Percentiles rank a stretch among this genome's conserved stretches.
phyloP scores from a whole-genome alignment of 2,329 filamentous ascomycete species.

The Nothopassalora personata region DNA sequence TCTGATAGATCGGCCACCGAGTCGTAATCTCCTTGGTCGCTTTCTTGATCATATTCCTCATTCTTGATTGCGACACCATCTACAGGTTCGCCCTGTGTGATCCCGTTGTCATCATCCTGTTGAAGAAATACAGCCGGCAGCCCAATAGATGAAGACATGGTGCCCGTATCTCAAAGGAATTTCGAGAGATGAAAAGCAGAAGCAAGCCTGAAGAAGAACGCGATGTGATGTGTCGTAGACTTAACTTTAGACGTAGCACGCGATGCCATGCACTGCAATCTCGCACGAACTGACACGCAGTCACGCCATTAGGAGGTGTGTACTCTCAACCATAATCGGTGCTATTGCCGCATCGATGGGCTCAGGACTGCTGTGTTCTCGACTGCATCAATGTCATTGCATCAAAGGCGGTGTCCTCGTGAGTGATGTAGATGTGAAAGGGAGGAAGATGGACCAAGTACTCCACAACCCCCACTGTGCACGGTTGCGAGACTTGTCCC shows the following conservation, averaged over 20 bases:
- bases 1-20: background rate
- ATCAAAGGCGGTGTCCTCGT: no score
- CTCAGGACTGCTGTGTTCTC: no score
- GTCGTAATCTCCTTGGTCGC: background rate
- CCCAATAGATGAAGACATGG: background rate
- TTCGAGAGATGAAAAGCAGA: background rate
- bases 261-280: background rate
- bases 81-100: background rate
- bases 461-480: background rate
- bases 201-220: background rate
- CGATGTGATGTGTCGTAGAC: background rate
- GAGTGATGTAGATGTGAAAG: background rate
- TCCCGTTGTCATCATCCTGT: background rate
- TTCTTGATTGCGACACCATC: background rate
- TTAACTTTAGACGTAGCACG: background rate
- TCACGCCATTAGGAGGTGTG: background rate
- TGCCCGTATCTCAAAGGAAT: background rate
- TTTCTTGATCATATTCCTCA: background rate
- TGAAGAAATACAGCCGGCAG: background rate
- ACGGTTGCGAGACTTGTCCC: background rate
- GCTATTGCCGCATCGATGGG: background rate
- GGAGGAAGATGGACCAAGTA: background rate
- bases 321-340: background rate
- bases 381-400: no score
- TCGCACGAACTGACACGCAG: background rate